Percentiles rank a stretch among this genome's conserved stretches.
Conservation (phyloP, 257 asterid species). For the Nicotiana tabacum region DNA sequence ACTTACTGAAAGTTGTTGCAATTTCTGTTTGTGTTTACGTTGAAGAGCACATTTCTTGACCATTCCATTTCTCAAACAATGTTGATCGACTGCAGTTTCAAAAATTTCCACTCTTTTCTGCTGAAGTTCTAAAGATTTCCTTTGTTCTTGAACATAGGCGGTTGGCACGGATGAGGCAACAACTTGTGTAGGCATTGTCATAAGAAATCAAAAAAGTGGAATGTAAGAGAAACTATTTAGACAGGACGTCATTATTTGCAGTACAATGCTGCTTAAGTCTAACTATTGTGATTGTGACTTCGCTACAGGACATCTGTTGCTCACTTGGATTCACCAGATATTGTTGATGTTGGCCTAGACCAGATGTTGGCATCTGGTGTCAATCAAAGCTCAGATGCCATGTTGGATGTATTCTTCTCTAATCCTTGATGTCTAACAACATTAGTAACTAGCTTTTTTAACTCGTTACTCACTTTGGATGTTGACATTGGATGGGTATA, state of each 20-base stretch:
- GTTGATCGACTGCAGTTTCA: neutral
- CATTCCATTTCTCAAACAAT: neutral
- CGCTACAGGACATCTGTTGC: slow-evolving; percentile 73
- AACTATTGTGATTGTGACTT: slow-evolving; percentile 11
- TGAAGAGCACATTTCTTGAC: neutral
- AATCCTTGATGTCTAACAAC: slow-evolving; percentile 7
- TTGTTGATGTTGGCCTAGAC: slow-evolving; percentile 64
- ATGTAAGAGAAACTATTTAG: slow-evolving; percentile 42
- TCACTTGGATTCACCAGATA: slow-evolving; percentile 74
- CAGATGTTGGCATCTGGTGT: slow-evolving; percentile 75
- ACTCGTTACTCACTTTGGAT: neutral
- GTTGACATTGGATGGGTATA: slow-evolving; percentile 18
- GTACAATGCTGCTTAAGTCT: slow-evolving; percentile 1
- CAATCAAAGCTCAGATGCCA: slow-evolving; percentile 42
- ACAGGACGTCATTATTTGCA: neutral
- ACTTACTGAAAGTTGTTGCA: neutral
- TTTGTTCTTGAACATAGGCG: slow-evolving; percentile 31
- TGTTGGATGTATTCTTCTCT: slow-evolving; percentile 54
- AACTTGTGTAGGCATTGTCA: slow-evolving; percentile 77
- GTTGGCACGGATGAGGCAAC: slow-evolving; percentile 98
- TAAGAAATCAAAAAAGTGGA: slow-evolving; percentile 66
- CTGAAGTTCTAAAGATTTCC: neutral
- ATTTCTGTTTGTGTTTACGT: neutral
- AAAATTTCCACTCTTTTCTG: neutral
- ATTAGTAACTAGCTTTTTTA: slow-evolving; percentile 4